These are phyloP conservation scores for Geotrichum europaeum DNA, from an alignment of 1,139 yeast species.

Conservation along the genomic window DNA sequence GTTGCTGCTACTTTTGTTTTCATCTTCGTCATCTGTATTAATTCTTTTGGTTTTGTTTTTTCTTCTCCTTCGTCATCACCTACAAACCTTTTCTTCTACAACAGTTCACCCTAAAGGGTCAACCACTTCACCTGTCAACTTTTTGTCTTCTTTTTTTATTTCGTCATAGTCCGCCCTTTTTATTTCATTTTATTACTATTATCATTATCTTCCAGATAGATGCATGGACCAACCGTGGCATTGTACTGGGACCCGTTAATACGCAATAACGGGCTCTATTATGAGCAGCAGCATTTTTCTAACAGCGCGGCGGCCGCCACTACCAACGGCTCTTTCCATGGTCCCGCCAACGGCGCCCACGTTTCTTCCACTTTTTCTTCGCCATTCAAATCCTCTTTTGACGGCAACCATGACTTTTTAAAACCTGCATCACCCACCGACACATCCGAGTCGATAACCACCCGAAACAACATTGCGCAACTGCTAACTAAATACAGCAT, in stretches of 20 bases:
- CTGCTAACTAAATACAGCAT: conserved; percentile 4
- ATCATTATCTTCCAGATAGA: neutral
- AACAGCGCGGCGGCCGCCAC: neutral
- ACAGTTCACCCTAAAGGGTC: neutral
- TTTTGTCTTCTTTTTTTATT: neutral
- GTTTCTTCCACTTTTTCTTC: neutral
- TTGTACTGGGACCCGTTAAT: conserved; percentile 16
- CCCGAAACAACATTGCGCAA: neutral
- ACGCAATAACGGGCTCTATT: conserved; percentile 4
- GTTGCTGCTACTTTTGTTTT: neutral
- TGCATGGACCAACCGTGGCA: conserved; percentile 10
- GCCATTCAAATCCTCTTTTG: neutral
- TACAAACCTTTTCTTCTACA: neutral
- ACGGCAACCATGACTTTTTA: neutral
- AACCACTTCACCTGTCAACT: neutral
- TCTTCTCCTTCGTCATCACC: neutral
- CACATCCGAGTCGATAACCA: neutral
- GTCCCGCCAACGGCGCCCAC: neutral
- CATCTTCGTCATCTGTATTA: neutral
- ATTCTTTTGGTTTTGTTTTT: neutral
- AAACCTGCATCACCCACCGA: neutral
- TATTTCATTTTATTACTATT: neutral
- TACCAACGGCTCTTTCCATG: neutral
- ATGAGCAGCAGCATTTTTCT: neutral
- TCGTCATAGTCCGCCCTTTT: neutral